phyloP scores from a whole-genome alignment of 805 yeast species.

The Hagleromyces aurorensis region DNA sequence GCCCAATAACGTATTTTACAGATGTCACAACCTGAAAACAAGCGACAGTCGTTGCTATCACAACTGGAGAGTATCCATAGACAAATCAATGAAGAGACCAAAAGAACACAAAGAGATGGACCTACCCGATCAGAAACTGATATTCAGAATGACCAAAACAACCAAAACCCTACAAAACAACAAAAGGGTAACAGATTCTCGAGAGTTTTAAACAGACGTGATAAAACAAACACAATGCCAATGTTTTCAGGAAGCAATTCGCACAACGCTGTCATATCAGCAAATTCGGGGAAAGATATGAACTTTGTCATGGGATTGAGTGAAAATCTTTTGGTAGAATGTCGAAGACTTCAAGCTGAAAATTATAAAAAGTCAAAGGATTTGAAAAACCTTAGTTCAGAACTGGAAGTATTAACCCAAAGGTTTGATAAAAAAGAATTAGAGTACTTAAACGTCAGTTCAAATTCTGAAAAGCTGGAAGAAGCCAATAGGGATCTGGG shows the following conservation, averaged over 20 bases:
- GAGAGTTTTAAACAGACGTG: constrained; percentile 9
- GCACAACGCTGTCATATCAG: constrained; percentile 23
- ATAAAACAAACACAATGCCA: constrained; percentile 15
- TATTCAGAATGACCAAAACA: background rate
- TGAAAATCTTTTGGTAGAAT: constrained; percentile 62
- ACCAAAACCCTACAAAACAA: background rate
- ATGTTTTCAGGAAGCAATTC: constrained; percentile 20
- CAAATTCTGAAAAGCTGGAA: too few species aligned
- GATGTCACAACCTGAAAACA: constrained; percentile 7
- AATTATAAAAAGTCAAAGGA: constrained; percentile 40
- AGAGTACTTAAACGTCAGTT: constrained; percentile 2
- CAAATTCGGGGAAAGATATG: constrained; percentile 47
- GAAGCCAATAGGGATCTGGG: constrained; percentile 5
- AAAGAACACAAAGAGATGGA: constrained; percentile 3
- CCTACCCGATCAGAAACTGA: constrained; percentile 2
- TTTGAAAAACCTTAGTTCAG: constrained; percentile 37
- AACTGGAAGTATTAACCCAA: constrained; percentile 30
- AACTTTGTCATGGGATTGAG: constrained; percentile 67
- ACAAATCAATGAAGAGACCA: constrained; percentile 12
- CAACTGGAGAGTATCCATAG: constrained; percentile 22
- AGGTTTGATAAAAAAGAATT: constrained; percentile 14
- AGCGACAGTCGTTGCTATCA: constrained; percentile 10
- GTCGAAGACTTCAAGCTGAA: constrained; percentile 62
- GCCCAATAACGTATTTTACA: too few species aligned
- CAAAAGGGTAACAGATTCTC: constrained; percentile 9